Evolutionary conservation across 2,329 filamentous ascomycete genomes (phyloP).

Genomic region (Neophaeococcomyces mojaviensis): DNA sequence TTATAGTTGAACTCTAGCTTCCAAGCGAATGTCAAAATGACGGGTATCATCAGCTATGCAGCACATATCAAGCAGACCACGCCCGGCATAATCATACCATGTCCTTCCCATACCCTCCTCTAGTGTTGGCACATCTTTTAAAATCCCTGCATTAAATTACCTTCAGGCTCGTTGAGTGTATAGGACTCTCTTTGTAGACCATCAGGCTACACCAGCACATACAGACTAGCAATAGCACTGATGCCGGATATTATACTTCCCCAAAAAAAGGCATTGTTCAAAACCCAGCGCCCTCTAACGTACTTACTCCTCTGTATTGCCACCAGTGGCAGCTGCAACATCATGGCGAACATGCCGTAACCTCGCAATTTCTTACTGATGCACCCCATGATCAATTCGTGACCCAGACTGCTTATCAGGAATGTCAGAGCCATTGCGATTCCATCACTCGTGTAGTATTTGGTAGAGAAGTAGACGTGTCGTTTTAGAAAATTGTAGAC

Average conservation of each 20-base stretch:
- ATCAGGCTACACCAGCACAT: slow-evolving; percentile 45
- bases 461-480: slow-evolving; percentile 83
- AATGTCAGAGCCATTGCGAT: slow-evolving; percentile 86
- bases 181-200: neutral
- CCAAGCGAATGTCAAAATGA: no score
- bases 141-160: no score
- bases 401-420: slow-evolving; percentile 76
- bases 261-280: slow-evolving; percentile 91
- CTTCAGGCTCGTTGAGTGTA: no score
- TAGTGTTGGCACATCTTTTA: no score
- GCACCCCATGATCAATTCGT: slow-evolving; percentile 95
- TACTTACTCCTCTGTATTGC: slow-evolving; percentile 74
- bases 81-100: no score
- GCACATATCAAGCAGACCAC: no score
- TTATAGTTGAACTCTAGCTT: no score
- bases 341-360: slow-evolving; percentile 90
- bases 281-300: slow-evolving; percentile 64
- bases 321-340: slow-evolving; percentile 95
- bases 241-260: slow-evolving; percentile 82
- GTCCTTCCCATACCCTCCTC: no score
- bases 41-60: no score
- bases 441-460: slow-evolving; percentile 65
- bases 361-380: slow-evolving; percentile 95
- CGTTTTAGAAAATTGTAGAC: slow-evolving; percentile 91
- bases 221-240: slow-evolving; percentile 60